Conservation (phyloP, 352 stramenopile species). For the Globisporangium camurandrum region DNA sequence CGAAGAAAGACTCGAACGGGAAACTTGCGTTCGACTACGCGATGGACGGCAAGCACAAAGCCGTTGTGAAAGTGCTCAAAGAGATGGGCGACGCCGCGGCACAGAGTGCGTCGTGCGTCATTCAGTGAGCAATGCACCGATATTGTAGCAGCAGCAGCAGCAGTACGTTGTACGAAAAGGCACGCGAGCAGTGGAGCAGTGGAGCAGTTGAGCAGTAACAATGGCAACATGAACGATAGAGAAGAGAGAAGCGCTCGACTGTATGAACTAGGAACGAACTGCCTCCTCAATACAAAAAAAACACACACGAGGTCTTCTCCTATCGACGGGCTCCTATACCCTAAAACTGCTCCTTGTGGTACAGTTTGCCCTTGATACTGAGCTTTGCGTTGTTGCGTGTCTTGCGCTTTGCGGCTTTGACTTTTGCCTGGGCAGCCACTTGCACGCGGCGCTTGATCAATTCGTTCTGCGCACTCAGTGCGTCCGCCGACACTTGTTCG, state of each 20-base stretch:
- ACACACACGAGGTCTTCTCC: too few relatives aligned
- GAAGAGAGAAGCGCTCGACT: too few relatives aligned
- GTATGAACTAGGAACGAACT: too few relatives aligned
- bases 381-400: slow-evolving; percentile 80
- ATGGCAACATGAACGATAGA: too few relatives aligned
- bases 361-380: slow-evolving; percentile 79
- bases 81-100: slow-evolving; percentile 88
- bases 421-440: slow-evolving; percentile 47
- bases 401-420: slow-evolving; percentile 48
- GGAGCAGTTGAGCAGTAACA: too few relatives aligned
- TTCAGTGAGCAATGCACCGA: slow-evolving; percentile 41
- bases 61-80: slow-evolving; percentile 88
- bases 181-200: too few relatives aligned
- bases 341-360: slow-evolving; percentile 82
- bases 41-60: slow-evolving; percentile 90
- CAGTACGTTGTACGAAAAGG: too few relatives aligned
- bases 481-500: slow-evolving; percentile 18
- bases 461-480: slow-evolving; percentile 50
- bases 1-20: slow-evolving; percentile 84
- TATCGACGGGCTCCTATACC: too few relatives aligned
- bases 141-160: not conserved
- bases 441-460: slow-evolving; percentile 80
- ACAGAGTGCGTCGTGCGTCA: slow-evolving; percentile 78
- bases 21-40: slow-evolving; percentile 91
- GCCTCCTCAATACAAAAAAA: too few relatives aligned